These are phyloP conservation scores for Lathyrus tuberosus DNA, from an alignment of 306 rosid species.

Conservation along the genomic window DNA sequence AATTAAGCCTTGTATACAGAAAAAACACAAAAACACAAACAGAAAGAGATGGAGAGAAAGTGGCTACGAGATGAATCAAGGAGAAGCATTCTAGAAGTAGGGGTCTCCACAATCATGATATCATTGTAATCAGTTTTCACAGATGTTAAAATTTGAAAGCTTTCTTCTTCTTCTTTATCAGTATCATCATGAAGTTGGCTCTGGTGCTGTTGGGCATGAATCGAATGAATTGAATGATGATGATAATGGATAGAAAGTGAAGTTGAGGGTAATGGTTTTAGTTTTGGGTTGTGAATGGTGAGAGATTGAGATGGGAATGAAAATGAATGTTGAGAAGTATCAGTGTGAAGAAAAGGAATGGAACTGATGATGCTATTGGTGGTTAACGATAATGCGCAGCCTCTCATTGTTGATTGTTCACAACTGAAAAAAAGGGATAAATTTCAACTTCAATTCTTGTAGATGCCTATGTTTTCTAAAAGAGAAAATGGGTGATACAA, in stretches of 20 bases:
- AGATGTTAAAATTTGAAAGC: slow-evolving; percentile 50
- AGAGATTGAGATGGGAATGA: background rate
- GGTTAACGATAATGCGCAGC: slow-evolving; percentile 39
- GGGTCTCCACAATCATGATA: slow-evolving; percentile 68
- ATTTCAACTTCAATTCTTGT: no score
- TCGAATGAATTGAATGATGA: slow-evolving; percentile 26
- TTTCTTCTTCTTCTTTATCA: slow-evolving; percentile 58
- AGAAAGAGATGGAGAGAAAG: background rate
- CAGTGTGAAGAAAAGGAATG: slow-evolving; percentile 31
- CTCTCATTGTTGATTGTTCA: slow-evolving; percentile 36
- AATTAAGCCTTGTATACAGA: background rate
- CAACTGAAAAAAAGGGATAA: no score
- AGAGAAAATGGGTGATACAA: no score
- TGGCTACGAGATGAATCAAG: slow-evolving; percentile 71
- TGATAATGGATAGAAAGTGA: slow-evolving; percentile 9
- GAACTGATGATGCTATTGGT: background rate
- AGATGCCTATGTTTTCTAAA: no score
- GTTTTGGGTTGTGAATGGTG: slow-evolving; percentile 12
- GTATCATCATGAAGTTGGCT: background rate
- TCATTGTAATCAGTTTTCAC: slow-evolving; percentile 65
- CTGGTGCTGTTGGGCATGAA: slow-evolving; percentile 23
- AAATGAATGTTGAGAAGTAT: slow-evolving; percentile 12
- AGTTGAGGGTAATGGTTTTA: background rate
- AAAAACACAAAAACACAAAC: background rate
- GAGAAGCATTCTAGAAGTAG: slow-evolving; percentile 71